Conservation (phyloP, 2,329 filamentous ascomycete genomes). For the Penicillium thymicola region DNA sequence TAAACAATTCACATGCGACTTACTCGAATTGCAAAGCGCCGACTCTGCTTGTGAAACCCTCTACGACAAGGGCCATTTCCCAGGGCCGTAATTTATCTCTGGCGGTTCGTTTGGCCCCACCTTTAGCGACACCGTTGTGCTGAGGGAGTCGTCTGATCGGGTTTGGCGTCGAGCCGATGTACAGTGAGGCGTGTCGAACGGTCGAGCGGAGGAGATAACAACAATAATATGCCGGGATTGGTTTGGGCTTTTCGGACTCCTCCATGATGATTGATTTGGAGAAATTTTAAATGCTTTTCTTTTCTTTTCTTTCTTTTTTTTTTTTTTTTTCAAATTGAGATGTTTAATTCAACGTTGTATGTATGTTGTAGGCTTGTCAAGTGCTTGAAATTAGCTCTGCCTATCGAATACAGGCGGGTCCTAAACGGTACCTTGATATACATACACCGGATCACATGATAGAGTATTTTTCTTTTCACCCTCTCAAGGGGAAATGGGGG, state of each 20-base stretch:
- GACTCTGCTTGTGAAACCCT: conserved; percentile 81
- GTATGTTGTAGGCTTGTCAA: background rate
- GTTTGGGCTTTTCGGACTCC: conserved; percentile 41
- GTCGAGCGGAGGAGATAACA: conserved; percentile 90
- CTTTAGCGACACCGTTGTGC: conserved; percentile 81
- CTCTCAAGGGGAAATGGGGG: background rate
- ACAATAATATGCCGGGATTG: conserved; percentile 84
- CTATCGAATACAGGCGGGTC: conserved; percentile 7
- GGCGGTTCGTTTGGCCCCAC: conserved; percentile 76
- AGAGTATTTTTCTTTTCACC: background rate
- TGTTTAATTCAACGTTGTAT: background rate
- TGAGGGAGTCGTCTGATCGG: conserved; percentile 80
- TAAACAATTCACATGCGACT: conserved; percentile 31
- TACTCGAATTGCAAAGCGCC: conserved; percentile 94
- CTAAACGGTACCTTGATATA: conserved; percentile 2
- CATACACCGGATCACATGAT: conserved; percentile 13
- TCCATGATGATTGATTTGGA: conserved; percentile 17
- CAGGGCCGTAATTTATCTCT: conserved; percentile 70
- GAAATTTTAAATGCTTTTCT: too few relatives aligned
- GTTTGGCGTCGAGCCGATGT: conserved; percentile 90
- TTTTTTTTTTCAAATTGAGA: background rate
- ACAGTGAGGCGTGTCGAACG: conserved; percentile 64
- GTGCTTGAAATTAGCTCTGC: conserved; percentile 9
- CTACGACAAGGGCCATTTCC: conserved; percentile 84
- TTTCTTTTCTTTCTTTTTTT: too few relatives aligned